A percentile compares a stretch with the other conserved stretches of the same genome.
Evolutionary conservation across 306 rosid species (phyloP).

Genomic region (Vigna unguiculata): DNA sequence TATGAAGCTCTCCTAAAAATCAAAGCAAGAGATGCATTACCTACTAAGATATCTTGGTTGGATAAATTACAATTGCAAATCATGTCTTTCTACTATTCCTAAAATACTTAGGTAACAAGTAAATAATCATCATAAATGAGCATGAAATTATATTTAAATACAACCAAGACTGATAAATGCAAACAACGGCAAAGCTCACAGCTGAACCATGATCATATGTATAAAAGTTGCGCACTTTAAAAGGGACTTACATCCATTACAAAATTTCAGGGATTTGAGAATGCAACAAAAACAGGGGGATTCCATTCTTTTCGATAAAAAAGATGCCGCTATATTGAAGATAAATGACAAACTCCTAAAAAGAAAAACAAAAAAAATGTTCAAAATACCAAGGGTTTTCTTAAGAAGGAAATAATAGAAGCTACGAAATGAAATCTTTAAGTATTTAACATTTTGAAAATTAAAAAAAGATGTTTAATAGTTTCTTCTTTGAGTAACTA

Average conservation of each 20-base stretch:
- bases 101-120: too few species aligned
- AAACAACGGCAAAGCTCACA: too few species aligned
- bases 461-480: too few species aligned
- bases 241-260: neutral
- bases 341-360: slow-evolving; percentile 8
- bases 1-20: slow-evolving; percentile 22
- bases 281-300: too few species aligned
- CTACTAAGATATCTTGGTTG: slow-evolving; percentile 23
- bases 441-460: neutral
- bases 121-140: too few species aligned
- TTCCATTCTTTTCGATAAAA: too few species aligned
- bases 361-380: neutral
- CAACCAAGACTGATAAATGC: slow-evolving; percentile 4
- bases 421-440: neutral
- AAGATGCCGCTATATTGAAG: neutral
- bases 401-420: neutral
- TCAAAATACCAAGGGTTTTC: neutral
- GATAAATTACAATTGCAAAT: neutral
- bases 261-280: too few species aligned
- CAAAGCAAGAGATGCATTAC: slow-evolving; percentile 27
- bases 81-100: neutral
- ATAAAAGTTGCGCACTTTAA: slow-evolving; percentile 26
- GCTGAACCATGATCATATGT: neutral
- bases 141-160: neutral
- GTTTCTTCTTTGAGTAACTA: slow-evolving; percentile 4